Evolutionary conservation across 2,329 filamentous ascomycete species (phyloP).

Genomic region (Cladosporium sp.): DNA sequence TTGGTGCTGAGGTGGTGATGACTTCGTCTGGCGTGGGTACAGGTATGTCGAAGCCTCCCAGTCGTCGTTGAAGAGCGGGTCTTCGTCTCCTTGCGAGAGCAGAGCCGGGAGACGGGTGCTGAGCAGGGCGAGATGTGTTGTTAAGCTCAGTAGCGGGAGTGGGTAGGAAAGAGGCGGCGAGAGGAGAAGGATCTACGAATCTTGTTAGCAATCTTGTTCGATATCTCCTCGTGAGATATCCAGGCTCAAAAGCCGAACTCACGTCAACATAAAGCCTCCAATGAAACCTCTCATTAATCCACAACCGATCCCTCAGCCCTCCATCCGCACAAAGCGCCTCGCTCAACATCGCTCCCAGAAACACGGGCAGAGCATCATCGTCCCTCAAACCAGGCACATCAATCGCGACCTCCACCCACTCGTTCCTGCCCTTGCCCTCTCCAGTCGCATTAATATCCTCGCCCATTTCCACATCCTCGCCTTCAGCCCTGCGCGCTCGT

Average conservation of each 20-base stretch:
- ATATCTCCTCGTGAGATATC: neutral
- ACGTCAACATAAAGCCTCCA: slow-evolving; percentile 97
- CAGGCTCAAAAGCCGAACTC: slow-evolving; percentile 35
- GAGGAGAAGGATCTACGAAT: slow-evolving; percentile 73
- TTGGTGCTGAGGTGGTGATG: slow-evolving; percentile 11
- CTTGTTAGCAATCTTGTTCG: neutral
- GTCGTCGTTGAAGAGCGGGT: slow-evolving; percentile 96
- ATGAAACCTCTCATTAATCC: slow-evolving; percentile 88
- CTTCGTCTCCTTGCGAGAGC: slow-evolving; percentile 87
- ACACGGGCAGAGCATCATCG: slow-evolving; percentile 84
- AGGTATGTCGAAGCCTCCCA: slow-evolving; percentile 80
- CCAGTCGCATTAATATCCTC: slow-evolving; percentile 25
- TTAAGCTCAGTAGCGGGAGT: slow-evolving; percentile 84
- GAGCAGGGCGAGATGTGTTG: slow-evolving; percentile 87
- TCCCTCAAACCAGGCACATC: slow-evolving; percentile 89
- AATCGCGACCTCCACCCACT: slow-evolving; percentile 85
- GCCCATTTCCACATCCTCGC: slow-evolving; percentile 41
- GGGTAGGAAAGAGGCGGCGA: slow-evolving; percentile 92
- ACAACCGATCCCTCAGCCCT: slow-evolving; percentile 63
- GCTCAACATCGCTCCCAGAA: slow-evolving; percentile 79
- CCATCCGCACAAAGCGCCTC: slow-evolving; percentile 78
- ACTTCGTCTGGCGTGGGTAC: slow-evolving; percentile 50
- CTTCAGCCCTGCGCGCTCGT: slow-evolving; percentile 15
- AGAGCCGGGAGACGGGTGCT: slow-evolving; percentile 78
- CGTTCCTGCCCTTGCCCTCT: slow-evolving; percentile 49